These are phyloP conservation scores for Blakeslea trispora DNA, from an alignment of 371 early-diverging fungal species.

Conservation along the genomic window DNA sequence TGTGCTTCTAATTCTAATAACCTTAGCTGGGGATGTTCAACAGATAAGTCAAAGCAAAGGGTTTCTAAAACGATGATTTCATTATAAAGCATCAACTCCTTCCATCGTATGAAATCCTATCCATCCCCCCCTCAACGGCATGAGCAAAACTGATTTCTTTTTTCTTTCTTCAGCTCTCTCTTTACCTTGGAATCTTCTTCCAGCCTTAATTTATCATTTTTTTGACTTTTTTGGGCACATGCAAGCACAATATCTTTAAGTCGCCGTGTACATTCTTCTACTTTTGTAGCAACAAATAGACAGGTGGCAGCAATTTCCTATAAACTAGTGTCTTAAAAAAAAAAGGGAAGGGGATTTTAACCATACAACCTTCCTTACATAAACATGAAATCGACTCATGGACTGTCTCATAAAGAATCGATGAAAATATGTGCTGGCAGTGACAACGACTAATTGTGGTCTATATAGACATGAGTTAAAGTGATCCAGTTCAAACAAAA, in stretches of 20 bases:
- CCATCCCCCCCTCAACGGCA: too few relatives aligned
- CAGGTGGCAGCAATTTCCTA: constrained; percentile 81
- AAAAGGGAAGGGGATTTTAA: too few relatives aligned
- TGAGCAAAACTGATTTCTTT: neutral
- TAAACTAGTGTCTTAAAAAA: too few relatives aligned
- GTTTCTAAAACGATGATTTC: constrained; percentile 74
- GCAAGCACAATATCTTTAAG: constrained; percentile 59
- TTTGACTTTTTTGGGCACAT: constrained; percentile 62
- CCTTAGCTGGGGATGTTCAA: constrained; percentile 70
- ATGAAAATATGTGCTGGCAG: constrained; percentile 76
- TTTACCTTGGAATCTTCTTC: constrained; percentile 46
- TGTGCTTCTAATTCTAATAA: constrained; percentile 51
- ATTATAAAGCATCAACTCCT: constrained; percentile 62
- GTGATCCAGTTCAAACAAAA: too few relatives aligned
- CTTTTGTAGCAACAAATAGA: constrained; percentile 77
- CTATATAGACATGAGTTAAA: constrained; percentile 24
- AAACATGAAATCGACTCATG: constrained; percentile 59
- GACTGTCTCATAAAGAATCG: constrained; percentile 84
- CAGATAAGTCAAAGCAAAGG: constrained; percentile 77
- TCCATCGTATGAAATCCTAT: constrained; percentile 72
- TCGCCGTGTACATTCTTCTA: constrained; percentile 75
- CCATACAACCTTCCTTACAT: too few relatives aligned
- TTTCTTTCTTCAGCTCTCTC: too few relatives aligned
- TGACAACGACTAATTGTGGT: constrained; percentile 68
- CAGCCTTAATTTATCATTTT: constrained; percentile 53